These are phyloP conservation scores for Phytophthora macrochlamydospora DNA, from an alignment of 352 stramenopile genomes.

Conservation along the genomic window DNA sequence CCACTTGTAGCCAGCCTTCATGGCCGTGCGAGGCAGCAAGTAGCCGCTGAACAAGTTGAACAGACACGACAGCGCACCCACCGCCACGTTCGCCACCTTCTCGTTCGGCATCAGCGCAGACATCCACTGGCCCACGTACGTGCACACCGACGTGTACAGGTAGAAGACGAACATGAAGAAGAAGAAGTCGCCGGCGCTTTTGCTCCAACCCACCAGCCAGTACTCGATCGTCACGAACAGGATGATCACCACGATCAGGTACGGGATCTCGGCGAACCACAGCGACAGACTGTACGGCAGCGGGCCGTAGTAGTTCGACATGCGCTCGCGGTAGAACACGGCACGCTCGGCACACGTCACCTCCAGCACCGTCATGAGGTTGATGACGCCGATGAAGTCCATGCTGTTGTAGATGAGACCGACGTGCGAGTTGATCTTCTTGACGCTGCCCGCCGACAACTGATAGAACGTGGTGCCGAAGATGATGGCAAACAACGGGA, in stretches of 20 bases:
- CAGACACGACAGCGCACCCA: slow-evolving; percentile 66
- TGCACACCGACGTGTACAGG: slow-evolving; percentile 69
- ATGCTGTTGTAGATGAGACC: slow-evolving; percentile 78
- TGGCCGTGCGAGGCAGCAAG: slow-evolving; percentile 52
- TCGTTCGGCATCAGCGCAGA: slow-evolving; percentile 68
- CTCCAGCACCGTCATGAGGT: slow-evolving; percentile 65
- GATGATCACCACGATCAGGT: slow-evolving; percentile 53
- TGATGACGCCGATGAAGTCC: slow-evolving; percentile 68
- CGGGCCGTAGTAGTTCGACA: slow-evolving; percentile 78
- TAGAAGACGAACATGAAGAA: slow-evolving; percentile 55
- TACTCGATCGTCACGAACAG: slow-evolving; percentile 69
- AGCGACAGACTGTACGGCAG: slow-evolving; percentile 72
- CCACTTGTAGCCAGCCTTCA: slow-evolving; percentile 73
- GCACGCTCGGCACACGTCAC: slow-evolving; percentile 49
- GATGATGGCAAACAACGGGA: slow-evolving; percentile 61
- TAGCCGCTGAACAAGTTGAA: slow-evolving; percentile 76
- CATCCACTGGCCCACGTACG: slow-evolving; percentile 80
- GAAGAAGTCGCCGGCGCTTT: slow-evolving; percentile 40
- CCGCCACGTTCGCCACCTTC: slow-evolving; percentile 80
- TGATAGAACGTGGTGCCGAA: slow-evolving; percentile 77
- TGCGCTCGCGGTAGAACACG: slow-evolving; percentile 63
- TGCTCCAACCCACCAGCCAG: slow-evolving; percentile 58
- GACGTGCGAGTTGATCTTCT: slow-evolving; percentile 64
- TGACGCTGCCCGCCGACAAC: slow-evolving; percentile 29
- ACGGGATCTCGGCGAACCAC: slow-evolving; percentile 65